These are phyloP conservation scores for Neurospora sp. DNA, from an alignment of 2,329 filamentous ascomycete genomes.

Conservation along the genomic window DNA sequence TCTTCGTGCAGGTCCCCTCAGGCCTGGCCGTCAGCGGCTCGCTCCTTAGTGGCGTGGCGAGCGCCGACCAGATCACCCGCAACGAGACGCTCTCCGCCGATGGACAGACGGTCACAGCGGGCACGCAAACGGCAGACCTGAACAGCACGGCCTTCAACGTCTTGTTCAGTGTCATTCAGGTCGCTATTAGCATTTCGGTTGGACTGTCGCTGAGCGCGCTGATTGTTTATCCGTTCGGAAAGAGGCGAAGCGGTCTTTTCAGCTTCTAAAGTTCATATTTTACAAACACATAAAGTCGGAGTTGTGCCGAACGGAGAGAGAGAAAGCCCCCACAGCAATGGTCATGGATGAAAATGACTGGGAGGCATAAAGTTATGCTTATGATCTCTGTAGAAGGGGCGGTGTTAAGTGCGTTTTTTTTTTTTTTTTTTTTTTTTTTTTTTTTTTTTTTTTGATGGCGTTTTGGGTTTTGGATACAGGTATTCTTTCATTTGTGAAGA, in stretches of 20 bases:
- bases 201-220: conserved; percentile 48
- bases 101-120: conserved; percentile 13
- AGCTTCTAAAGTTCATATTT: conserved; percentile 31
- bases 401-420: not conserved
- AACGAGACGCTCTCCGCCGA: conserved; percentile 26
- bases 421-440: not conserved
- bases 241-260: conserved; percentile 47
- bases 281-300: not conserved
- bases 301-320: not conserved
- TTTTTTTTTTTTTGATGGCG: too few relatives aligned
- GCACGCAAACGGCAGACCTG: conserved; percentile 19
- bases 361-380: not conserved
- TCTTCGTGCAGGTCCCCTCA: conserved; percentile 62
- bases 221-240: conserved; percentile 47
- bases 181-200: conserved; percentile 53
- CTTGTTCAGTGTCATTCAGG: conserved; percentile 48
- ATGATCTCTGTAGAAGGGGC: not conserved
- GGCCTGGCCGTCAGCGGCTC: conserved; percentile 52
- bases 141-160: conserved; percentile 43
- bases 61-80: conserved; percentile 44
- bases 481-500: not conserved
- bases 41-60: conserved; percentile 46
- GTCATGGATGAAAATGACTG: not conserved
- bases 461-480: not conserved
- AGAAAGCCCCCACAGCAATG: not conserved